Evolutionary conservation across 345 rosid genomes (phyloP).

Genomic region (Triadica sebifera): DNA sequence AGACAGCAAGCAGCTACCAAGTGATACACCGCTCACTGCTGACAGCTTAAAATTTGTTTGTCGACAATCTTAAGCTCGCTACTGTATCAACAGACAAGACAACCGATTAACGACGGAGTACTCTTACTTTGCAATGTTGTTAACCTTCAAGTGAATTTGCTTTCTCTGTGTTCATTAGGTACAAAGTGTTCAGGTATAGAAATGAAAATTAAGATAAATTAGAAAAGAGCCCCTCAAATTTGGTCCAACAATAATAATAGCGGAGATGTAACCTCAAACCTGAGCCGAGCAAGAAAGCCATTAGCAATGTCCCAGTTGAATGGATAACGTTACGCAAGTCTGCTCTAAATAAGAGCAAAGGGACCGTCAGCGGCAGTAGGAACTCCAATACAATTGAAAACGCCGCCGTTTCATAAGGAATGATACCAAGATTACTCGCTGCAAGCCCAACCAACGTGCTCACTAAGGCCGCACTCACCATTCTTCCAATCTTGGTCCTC

Average conservation of each 20-base stretch:
- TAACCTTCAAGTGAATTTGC: not conserved
- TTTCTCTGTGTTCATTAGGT: not conserved
- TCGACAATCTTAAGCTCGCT: not conserved
- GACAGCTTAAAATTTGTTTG: not conserved
- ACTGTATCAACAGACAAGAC: not conserved
- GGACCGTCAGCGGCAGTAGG: conserved; percentile 67
- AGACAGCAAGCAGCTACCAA: not conserved
- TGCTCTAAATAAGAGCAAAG: conserved; percentile 75
- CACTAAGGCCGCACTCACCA: conserved; percentile 69
- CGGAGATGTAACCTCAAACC: conserved; percentile 52
- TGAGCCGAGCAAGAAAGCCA: conserved; percentile 77
- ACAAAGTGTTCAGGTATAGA: not conserved
- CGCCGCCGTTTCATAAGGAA: conserved; percentile 61
- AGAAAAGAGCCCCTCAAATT: not conserved
- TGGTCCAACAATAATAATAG: not conserved
- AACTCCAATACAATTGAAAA: conserved; percentile 59
- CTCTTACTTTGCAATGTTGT: not conserved
- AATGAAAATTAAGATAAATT: not conserved
- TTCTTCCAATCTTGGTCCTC: conserved; percentile 70
- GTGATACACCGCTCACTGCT: not conserved
- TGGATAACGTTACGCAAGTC: conserved; percentile 58
- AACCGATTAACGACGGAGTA: not conserved
- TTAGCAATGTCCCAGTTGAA: conserved; percentile 64
- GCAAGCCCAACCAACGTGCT: conserved; percentile 81
- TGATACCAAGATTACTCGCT: conserved; percentile 67